Percentiles rank a stretch among this genome's conserved stretches.
These are phyloP conservation scores for Rutstroemia sp. DNA, from an alignment of 2,329 filamentous ascomycete genomes.

Conservation along the genomic window DNA sequence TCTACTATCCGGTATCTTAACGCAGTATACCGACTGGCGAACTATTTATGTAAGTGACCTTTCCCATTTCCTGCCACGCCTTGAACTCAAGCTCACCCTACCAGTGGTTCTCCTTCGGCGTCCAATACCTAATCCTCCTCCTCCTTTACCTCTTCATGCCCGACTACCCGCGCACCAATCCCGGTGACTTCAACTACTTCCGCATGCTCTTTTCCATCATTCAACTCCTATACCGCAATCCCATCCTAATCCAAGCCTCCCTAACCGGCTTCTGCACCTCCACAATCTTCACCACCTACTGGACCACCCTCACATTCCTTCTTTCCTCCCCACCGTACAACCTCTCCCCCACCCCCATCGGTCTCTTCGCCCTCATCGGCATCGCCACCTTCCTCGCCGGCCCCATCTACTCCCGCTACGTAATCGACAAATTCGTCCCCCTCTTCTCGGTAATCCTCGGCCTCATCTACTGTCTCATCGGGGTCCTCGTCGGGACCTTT, in stretches of 20 bases:
- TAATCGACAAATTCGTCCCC: constrained; percentile 65
- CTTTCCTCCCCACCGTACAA: constrained; percentile 62
- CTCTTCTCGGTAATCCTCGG: constrained; percentile 61
- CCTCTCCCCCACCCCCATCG: constrained; percentile 61
- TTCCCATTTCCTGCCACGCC: too few relatives aligned
- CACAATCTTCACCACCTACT: constrained; percentile 58
- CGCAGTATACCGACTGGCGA: constrained; percentile 68
- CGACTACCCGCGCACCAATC: constrained; percentile 71
- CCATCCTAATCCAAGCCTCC: constrained; percentile 62
- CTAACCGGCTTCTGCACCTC: constrained; percentile 57
- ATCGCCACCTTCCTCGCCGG: constrained; percentile 60
- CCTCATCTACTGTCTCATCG: constrained; percentile 48
- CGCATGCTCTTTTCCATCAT: constrained; percentile 58
- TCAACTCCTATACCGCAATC: constrained; percentile 55
- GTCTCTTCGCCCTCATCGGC: constrained; percentile 72
- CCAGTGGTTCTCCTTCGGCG: constrained; percentile 61
- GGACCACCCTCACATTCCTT: constrained; percentile 75
- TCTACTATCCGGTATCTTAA: constrained; percentile 66
- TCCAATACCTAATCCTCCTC: constrained; percentile 60
- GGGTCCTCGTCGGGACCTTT: constrained; percentile 61
- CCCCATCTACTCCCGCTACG: constrained; percentile 60
- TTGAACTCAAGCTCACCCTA: background rate
- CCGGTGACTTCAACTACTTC: constrained; percentile 55
- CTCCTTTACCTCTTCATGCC: constrained; percentile 69
- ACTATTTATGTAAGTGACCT: constrained; percentile 50